Evolutionary conservation across 495 filamentous ascomycete species (phyloP).

Genomic region (Monascus purpureus): DNA sequence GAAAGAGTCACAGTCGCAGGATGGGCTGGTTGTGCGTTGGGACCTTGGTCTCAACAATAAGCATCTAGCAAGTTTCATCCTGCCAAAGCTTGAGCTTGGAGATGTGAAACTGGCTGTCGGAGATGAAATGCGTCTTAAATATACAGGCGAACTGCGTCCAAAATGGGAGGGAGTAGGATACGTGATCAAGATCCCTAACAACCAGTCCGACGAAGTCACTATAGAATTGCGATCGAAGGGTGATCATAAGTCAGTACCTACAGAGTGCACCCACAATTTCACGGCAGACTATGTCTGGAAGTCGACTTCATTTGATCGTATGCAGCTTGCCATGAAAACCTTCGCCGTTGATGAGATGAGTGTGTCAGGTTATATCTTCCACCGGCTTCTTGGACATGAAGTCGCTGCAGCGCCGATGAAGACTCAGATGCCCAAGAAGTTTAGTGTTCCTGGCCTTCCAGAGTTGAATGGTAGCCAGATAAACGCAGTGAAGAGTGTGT

Average conservation of each 20-base stretch:
- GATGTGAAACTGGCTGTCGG: constrained; percentile 97
- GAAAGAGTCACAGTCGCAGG: constrained; percentile 95
- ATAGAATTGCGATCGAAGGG: constrained; percentile 85
- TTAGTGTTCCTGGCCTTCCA: constrained; percentile 87
- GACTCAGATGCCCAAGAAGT: constrained; percentile 90
- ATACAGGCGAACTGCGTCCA: constrained; percentile 84
- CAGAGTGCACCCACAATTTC: constrained; percentile 96
- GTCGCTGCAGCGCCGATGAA: constrained; percentile 95
- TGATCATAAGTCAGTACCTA: constrained; percentile 87
- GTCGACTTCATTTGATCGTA: constrained; percentile 95
- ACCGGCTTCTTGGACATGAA: constrained; percentile 91
- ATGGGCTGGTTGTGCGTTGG: constrained; percentile 88
- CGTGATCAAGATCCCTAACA: constrained; percentile 98
- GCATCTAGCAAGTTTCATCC: constrained; percentile 86
- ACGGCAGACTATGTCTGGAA: constrained; percentile 99
- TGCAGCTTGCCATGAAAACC: constrained; percentile 99
- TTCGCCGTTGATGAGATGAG: constrained; percentile 98
- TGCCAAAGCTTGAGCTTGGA: constrained; percentile 93
- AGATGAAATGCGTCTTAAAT: constrained; percentile 96
- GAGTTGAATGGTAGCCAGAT: constrained; percentile 96
- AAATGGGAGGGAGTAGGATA: constrained; percentile 98
- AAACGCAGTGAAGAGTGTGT: constrained; percentile 87
- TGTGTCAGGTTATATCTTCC: constrained; percentile 97
- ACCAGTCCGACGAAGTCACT: constrained; percentile 95
- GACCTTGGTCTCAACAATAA: constrained; percentile 96